These are phyloP conservation scores for Pythium folliculosum DNA, from an alignment of 352 stramenopile genomes.

Conservation along the genomic window DNA sequence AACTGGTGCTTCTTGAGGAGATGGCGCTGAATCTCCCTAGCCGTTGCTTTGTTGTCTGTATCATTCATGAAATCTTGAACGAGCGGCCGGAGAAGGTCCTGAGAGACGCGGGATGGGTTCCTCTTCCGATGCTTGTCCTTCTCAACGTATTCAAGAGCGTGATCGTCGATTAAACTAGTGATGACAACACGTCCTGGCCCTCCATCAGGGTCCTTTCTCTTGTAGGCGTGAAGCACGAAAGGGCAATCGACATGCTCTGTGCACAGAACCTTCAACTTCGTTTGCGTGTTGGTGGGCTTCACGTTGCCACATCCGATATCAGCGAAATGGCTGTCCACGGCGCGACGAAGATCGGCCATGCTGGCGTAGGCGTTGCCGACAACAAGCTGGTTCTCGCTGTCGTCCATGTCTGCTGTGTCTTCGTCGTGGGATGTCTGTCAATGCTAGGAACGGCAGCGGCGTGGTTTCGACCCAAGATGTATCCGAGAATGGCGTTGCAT, in stretches of 20 bases:
- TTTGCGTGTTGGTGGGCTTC: conserved; percentile 6
- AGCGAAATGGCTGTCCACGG: conserved; percentile 1
- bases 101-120: neutral
- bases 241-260: conserved; percentile 1
- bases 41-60: neutral
- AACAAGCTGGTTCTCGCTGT: no score
- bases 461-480: no score
- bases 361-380: neutral
- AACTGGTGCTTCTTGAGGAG: no score
- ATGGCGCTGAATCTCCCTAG: neutral
- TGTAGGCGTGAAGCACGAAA: conserved; percentile 1
- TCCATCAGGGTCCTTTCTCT: neutral
- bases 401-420: no score
- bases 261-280: conserved; percentile 7
- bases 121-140: conserved; percentile 1
- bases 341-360: neutral
- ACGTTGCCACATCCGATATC: neutral
- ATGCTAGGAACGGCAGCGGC: no score
- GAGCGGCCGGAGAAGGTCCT: neutral
- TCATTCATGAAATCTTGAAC: conserved; percentile 2
- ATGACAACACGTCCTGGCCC: neutral
- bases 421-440: no score
- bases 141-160: conserved; percentile 5
- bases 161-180: neutral
- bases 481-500: no score